Conservation (phyloP, 2,329 filamentous ascomycete species). For the Phoma sp. region DNA sequence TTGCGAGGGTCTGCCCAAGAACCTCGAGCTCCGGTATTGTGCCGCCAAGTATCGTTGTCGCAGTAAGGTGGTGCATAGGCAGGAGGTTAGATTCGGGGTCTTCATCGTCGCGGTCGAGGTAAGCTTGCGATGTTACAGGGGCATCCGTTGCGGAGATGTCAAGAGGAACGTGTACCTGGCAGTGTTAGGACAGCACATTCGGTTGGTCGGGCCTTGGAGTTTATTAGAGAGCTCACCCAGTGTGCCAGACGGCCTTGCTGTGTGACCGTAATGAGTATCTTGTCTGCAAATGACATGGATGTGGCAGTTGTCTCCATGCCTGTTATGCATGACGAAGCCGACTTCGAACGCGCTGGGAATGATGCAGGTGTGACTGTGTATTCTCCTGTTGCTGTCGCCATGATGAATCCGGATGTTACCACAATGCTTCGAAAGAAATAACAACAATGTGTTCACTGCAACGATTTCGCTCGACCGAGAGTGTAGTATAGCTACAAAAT, state of each 20-base stretch:
- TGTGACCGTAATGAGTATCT: conserved; percentile 86
- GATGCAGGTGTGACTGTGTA: conserved; percentile 51
- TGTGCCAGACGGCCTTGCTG: conserved; percentile 87
- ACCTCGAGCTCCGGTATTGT: conserved; percentile 81
- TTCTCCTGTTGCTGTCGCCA: conserved; percentile 17
- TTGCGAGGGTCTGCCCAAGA: conserved; percentile 85
- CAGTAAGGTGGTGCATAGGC: conserved; percentile 82
- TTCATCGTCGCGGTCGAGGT: conserved; percentile 56
- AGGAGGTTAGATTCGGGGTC: conserved; percentile 60
- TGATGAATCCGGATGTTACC: too few relatives aligned
- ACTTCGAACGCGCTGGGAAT: conserved; percentile 72
- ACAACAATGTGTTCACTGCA: too few relatives aligned
- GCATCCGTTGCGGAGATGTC: conserved; percentile 72
- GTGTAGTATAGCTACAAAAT: neutral
- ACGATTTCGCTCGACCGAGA: neutral
- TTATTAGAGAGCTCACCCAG: conserved; percentile 71
- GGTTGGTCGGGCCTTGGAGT: neutral
- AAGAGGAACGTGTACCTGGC: conserved; percentile 79
- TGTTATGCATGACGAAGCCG: conserved; percentile 66
- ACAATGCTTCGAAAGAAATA: too few relatives aligned
- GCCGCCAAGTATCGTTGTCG: conserved; percentile 85
- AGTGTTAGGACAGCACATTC: conserved; percentile 22
- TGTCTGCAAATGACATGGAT: conserved; percentile 81
- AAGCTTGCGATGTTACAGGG: conserved; percentile 57
- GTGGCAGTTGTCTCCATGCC: conserved; percentile 75